These are phyloP conservation scores for Tuber umbilicatum DNA, from an alignment of 495 filamentous ascomycete genomes.

Conservation along the genomic window DNA sequence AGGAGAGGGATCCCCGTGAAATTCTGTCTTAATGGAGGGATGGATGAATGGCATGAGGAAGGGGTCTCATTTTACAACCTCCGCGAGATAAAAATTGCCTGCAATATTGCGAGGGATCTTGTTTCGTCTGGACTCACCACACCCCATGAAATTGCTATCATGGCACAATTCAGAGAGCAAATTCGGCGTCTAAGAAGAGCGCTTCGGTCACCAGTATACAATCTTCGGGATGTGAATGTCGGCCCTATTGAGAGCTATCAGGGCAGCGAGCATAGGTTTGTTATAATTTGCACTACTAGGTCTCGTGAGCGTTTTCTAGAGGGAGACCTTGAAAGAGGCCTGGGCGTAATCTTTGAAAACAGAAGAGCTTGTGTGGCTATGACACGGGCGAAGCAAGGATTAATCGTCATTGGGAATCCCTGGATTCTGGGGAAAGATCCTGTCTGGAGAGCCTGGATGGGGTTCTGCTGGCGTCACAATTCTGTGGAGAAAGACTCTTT, in stretches of 20 bases:
- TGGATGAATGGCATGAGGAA: constrained; percentile 50
- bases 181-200: constrained; percentile 46
- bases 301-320: constrained; percentile 48
- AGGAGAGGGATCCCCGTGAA: constrained; percentile 48
- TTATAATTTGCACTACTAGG: constrained; percentile 54
- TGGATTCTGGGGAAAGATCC: constrained; percentile 46
- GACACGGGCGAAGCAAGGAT: constrained; percentile 51
- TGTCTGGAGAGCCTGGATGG: constrained; percentile 48
- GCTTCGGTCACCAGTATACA: constrained; percentile 40
- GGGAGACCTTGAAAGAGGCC: constrained; percentile 46
- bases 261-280: constrained; percentile 50
- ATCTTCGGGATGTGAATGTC: constrained; percentile 49
- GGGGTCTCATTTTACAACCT: constrained; percentile 53
- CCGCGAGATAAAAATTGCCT: constrained; percentile 48
- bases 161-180: constrained; percentile 53
- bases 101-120: constrained; percentile 45
- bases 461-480: constrained; percentile 43
- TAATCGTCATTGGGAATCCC: constrained; percentile 51
- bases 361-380: constrained; percentile 53
- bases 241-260: constrained; percentile 56
- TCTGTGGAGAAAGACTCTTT: constrained; percentile 39
- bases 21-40: constrained; percentile 46
- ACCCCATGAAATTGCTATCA: constrained; percentile 50
- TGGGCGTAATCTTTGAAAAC: constrained; percentile 49
- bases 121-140: constrained; percentile 42